Percentiles rank a stretch among this genome's conserved stretches.
Evolutionary conservation across 305 asterid species (phyloP).

Genomic region (Fraxinus floribunda): DNA sequence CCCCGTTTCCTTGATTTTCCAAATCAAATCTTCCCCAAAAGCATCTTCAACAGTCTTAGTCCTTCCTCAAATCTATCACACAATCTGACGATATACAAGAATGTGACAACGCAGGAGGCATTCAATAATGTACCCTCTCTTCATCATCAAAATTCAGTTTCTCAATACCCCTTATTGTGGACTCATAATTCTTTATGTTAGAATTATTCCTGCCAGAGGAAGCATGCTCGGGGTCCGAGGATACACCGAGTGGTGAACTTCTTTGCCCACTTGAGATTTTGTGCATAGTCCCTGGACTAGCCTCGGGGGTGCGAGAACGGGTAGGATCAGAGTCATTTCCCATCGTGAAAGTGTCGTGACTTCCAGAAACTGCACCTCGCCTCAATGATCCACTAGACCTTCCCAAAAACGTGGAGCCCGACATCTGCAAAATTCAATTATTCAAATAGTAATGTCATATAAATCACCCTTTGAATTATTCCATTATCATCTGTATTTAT

Average conservation of each 20-base stretch:
- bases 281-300: slow-evolving; percentile 61
- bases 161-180: slow-evolving; percentile 74
- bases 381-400: slow-evolving; percentile 68
- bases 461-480: not conserved
- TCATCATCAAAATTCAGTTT: slow-evolving; percentile 64
- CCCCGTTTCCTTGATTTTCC: slow-evolving; percentile 28
- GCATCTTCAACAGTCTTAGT: slow-evolving; percentile 27
- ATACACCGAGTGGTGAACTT: slow-evolving; percentile 57
- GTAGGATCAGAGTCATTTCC: slow-evolving; percentile 66
- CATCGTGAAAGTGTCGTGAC: slow-evolving; percentile 55
- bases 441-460: not conserved
- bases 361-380: slow-evolving; percentile 63
- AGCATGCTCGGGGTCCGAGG: slow-evolving; percentile 55
- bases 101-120: slow-evolving; percentile 5
- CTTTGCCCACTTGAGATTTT: slow-evolving; percentile 58
- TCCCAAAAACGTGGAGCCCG: slow-evolving; percentile 44
- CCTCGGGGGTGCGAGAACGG: slow-evolving; percentile 68
- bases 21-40: slow-evolving; percentile 30
- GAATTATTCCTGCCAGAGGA: slow-evolving; percentile 54
- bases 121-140: slow-evolving; percentile 44
- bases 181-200: slow-evolving; percentile 56
- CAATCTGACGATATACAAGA: slow-evolving; percentile 40
- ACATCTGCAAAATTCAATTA: slow-evolving; percentile 33
- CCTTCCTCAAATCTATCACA: slow-evolving; percentile 35
- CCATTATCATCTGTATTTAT: not conserved